Base-by-base conservation (phyloP, 2,329 filamentous ascomycete genomes). In the Cladosporium sp. region DNA sequence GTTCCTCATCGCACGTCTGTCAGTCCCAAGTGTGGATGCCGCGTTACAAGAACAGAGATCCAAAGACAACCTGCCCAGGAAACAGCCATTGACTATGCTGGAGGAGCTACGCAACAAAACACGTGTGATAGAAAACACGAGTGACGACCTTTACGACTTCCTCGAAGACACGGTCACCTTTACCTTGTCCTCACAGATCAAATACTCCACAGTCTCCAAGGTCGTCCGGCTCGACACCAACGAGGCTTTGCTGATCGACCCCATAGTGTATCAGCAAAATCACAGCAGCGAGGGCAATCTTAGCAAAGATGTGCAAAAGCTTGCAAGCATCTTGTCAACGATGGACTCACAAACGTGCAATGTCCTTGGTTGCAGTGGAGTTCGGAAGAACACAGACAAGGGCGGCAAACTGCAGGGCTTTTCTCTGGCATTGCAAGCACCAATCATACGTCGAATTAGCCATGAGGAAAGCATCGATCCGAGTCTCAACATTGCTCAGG, bases 1-100 rank as follows among this genome's bases (percentile, higher is more conserved):
- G 64, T 68, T 60, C 38, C 47, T 70, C 13, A 61, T 70, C 13
- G 57, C 63, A 47, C 32, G 57, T 47, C n/a, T 53, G 64, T 27
- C 43, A 7, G 4, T n/a, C 4, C 29, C 30, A 7, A 19, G 24
- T 3, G 30, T 36, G 29, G 43, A 45, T 19, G 13, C 18, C 18
- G 43, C 6, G 12, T 36, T 45, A 3, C 43, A 19, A 18, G 12
- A 36, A n/a, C 43, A 45, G 13, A 36, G 29, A 22, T 15, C 20
- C 8, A n/a, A 24, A 4, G 9, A 24, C 2, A 18, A 36, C 19
- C 12, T n/a, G 5, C 12, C 18, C 18, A 29, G 17, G 8, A n/a
- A 13, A 18, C 18, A n/a, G n/a, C n/a, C 43, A 1, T 15, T 45
- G 19, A 37, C 3, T 8, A 45, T 37, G 17, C 15, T 45, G 19